Evolutionary conservation across 441 rosid species (phyloP).

Genomic region (Erysimum pusillum): DNA sequence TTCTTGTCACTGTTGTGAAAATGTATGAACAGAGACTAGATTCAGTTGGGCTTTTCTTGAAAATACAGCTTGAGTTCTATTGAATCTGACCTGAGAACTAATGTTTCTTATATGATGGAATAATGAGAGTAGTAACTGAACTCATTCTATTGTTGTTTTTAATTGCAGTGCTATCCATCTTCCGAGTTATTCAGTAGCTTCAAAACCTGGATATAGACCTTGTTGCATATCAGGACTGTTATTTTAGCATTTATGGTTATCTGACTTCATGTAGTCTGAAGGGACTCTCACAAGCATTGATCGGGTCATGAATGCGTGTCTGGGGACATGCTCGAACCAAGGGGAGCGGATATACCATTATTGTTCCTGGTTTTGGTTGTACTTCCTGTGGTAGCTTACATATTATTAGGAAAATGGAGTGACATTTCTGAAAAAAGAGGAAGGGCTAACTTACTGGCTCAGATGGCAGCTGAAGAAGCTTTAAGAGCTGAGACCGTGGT

Average conservation of each 20-base stretch:
- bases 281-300: conserved; percentile 46
- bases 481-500: conserved; percentile 56
- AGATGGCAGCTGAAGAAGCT: conserved; percentile 86
- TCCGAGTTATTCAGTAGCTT: conserved; percentile 34
- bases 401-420: conserved; percentile 90
- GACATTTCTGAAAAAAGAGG: conserved; percentile 69
- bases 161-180: conserved; percentile 38
- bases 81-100: background rate
- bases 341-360: conserved; percentile 83
- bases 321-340: conserved; percentile 92
- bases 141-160: conserved; percentile 18
- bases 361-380: conserved; percentile 84
- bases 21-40: conserved; percentile 4
- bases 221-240: conserved; percentile 22
- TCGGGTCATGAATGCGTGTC: conserved; percentile 83
- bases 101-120: background rate
- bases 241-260: conserved; percentile 35
- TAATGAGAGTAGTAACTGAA: conserved; percentile 21
- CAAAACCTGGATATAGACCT: conserved; percentile 33
- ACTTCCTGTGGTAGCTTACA: conserved; percentile 78
- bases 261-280: conserved; percentile 48
- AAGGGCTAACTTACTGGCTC: conserved; percentile 71
- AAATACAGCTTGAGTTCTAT: conserved; percentile 4
- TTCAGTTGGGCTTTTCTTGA: background rate
- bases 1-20: conserved; percentile 9